Evolutionary conservation across 2,329 filamentous ascomycete genomes (phyloP), one percentile per base, ranked within the genome.

Genomic region (Microsporum canis): DNA sequence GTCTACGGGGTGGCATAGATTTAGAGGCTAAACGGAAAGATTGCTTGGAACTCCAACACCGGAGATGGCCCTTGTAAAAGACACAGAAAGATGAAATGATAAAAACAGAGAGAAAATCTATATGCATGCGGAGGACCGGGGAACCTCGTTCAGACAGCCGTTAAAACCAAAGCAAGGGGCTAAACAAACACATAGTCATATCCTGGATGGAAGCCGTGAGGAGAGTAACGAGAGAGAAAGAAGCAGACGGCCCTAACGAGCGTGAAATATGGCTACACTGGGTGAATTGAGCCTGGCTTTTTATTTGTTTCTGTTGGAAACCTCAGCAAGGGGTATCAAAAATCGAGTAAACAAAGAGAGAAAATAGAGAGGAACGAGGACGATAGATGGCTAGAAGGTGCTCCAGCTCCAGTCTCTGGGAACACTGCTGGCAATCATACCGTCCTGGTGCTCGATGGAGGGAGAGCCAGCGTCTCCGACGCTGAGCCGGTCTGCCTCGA

Each of bases 391-490:
- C 75, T 72, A 84, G 68, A 84, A 84, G 38, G 82, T 84, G 72
- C 81, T 84, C 82, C 82, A 84, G 68, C 81, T 81, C 81, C 82
- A 84, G 67, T 81, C 80, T 59, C 78, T 77, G 59, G 81, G 81
- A 61, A 83, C 76, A 68, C 80, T 83, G 63, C 73, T 74, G 31
- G 80, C 80, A 31, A 81, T 73, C 61, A 80, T 78, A 61, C 80
- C 78, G 23, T 70, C 64, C 12, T 70, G 69, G 60, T 74, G 70
- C 59, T 63, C 65, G 61, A 58, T 59, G 60, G 58, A 63, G 43
- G 58, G 65, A n/a, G 57, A 38, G 10, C 31, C 58, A 5, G 55
- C 17, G 38, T 63, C 60, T n/a, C 34, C 36, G 33, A 60, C 58
- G 12, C 63, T 60, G 63, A 57, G 63, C 64, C 51, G 63, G 62